Base-by-base conservation (phyloP, 148 eudicot genomes). In the Camellia granthamiana region DNA sequence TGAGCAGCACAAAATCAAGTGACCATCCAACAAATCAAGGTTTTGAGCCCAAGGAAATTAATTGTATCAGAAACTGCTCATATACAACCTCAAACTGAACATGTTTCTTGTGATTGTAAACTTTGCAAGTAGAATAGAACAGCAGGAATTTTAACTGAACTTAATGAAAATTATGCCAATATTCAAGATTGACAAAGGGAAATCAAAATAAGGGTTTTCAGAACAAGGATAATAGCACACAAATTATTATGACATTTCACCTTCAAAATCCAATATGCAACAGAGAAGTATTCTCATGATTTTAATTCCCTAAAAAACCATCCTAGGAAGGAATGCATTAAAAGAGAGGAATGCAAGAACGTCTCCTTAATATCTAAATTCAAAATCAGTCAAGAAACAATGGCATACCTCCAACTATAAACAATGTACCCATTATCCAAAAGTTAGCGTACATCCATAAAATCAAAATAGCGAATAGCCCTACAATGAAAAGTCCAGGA, bases 401-500 rank as follows among this genome's bases (percentile, higher is more conserved):
- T 79, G 79, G 56, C 88, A 58, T 90, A 97, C 99, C 99, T 89
- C 95, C 99, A 80, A 94, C 90, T 69, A 97, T 89, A 84, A 97
- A 91, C 87, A 97, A 86, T 84, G 88, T 74, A 75, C 99, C 99
- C 23, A 91, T 94, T 52, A 94, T 90, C 99, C 99, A 94, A 87
- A 94, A 94, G 91, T 97, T 94, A 74, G 97, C 99, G 88, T 86
- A 97, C 98, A 94, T 92, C 99, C 99, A 97, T 67, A 97, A 84
- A 72, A 92, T 82, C 81, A 97, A 78, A 84, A 94, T 97, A 64
- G 99, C 95, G 88, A 91, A 91, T 23, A 94, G 85, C 75, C 99
- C 98, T 79, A 94, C 98, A 59, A 96, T 94, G 84, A 94, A 96
- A 75, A 94, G 86, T 79, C 98, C 99, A 84, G 99, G 99, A 81